Evolutionary conservation across 139 green algal species (phyloP).

Genomic region (Closterium sp.): DNA sequence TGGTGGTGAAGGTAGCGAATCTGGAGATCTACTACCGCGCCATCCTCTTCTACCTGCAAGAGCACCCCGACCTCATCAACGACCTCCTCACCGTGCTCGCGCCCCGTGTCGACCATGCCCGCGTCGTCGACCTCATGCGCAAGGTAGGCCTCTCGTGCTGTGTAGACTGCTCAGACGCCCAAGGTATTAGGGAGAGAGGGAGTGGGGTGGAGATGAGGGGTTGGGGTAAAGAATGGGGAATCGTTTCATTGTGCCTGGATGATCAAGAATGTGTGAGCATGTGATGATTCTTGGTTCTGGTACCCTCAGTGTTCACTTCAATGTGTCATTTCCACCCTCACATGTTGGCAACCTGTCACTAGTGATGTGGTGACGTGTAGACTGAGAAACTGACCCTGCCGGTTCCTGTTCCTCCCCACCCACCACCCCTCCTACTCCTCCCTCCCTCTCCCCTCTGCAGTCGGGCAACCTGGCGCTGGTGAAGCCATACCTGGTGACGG

Average conservation of each 20-base stretch:
- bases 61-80: constrained; percentile 93
- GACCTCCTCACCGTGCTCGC: constrained; percentile 93
- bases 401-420: too few relatives aligned
- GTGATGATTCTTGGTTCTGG: too few relatives aligned
- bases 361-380: constrained; percentile 87
- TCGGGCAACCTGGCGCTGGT: too few relatives aligned
- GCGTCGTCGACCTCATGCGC: constrained; percentile 91
- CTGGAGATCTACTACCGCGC: constrained; percentile 92
- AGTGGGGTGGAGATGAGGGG: too few relatives aligned
- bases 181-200: too few relatives aligned
- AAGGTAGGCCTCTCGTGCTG: constrained; percentile 36
- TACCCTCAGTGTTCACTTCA: too few relatives aligned
- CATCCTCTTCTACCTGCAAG: constrained; percentile 94
- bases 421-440: too few relatives aligned
- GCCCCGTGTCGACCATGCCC: constrained; percentile 85
- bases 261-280: too few relatives aligned
- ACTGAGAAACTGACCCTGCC: constrained; percentile 64
- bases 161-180: too few relatives aligned
- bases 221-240: too few relatives aligned
- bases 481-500: constrained; percentile 37
- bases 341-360: constrained; percentile 58
- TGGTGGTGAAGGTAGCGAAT: constrained; percentile 82
- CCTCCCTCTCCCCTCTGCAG: constrained; percentile 19
- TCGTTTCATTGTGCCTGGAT: too few relatives aligned
- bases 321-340: too few relatives aligned